Conservation (phyloP, 352 stramenopile genomes). For the Blastocystis sp. region DNA sequence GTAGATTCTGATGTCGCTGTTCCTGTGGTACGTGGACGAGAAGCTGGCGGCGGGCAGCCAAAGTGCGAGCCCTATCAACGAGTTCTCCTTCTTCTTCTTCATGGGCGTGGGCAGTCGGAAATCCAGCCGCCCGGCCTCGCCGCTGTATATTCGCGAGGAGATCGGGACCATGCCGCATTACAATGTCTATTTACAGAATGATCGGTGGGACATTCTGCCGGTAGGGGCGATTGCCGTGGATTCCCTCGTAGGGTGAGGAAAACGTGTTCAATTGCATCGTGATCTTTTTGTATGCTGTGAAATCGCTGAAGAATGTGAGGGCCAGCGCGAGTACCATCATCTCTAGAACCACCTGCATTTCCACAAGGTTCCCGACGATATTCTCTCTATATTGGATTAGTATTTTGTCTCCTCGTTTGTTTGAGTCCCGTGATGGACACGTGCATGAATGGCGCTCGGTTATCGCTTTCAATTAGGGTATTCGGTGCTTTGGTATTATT, state of each 20-base stretch:
- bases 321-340: not conserved
- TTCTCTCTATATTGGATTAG: conserved; percentile 32
- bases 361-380: conserved; percentile 21
- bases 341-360: conserved; percentile 61
- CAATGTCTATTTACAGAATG: conserved; percentile 60
- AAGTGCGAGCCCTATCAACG: not conserved
- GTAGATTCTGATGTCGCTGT: conserved; percentile 63
- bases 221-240: not conserved
- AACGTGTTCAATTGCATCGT: conserved; percentile 59
- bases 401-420: conserved; percentile 15
- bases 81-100: conserved; percentile 45
- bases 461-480: no score
- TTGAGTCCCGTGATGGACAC: not conserved
- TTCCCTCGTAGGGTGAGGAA: conserved; percentile 4
- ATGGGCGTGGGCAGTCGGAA: not conserved
- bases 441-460: no score
- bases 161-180: conserved; percentile 6
- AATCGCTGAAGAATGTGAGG: conserved; percentile 57
- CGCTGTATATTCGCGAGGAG: conserved; percentile 47
- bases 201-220: conserved; percentile 56
- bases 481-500: no score
- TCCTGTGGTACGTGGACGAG: conserved; percentile 65
- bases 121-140: not conserved
- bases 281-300: conserved; percentile 64
- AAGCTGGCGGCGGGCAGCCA: not conserved